Conservation (phyloP, 768 basidiomycete genomes). For the Macrolepiota dolichaula region DNA sequence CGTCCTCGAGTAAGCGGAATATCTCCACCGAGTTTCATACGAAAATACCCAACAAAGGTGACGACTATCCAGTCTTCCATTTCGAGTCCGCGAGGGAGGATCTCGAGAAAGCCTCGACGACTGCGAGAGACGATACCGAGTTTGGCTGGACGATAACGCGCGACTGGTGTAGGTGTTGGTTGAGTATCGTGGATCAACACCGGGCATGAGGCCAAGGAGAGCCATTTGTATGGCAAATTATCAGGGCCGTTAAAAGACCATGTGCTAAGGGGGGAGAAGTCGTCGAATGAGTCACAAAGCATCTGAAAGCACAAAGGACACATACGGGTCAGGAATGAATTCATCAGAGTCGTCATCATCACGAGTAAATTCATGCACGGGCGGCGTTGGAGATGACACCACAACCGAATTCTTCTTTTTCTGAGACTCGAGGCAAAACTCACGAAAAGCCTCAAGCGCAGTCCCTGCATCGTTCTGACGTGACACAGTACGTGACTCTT, state of each 20-base stretch:
- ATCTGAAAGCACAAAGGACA: neutral
- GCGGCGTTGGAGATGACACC: neutral
- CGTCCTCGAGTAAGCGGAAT: neutral
- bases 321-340: constrained; percentile 10
- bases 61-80: constrained; percentile 29
- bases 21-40: constrained; percentile 5
- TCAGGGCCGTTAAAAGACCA: constrained; percentile 30
- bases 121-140: constrained; percentile 32
- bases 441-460: constrained; percentile 7
- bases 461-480: neutral
- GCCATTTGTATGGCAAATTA: constrained; percentile 37
- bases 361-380: neutral
- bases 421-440: constrained; percentile 2
- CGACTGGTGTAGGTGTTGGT: constrained; percentile 21
- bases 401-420: neutral
- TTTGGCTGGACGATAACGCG: constrained; percentile 32
- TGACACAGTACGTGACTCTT: neutral
- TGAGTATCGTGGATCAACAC: constrained; percentile 25
- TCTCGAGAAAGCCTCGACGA: constrained; percentile 31
- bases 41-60: constrained; percentile 24
- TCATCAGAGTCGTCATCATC: neutral
- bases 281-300: neutral
- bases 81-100: constrained; percentile 28
- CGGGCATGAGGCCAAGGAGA: constrained; percentile 33
- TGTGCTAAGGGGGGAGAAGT: constrained; percentile 31